A percentile compares a stretch with the other conserved stretches of the same genome.
Conservation (phyloP, 495 filamentous ascomycete species). For the Filosporella fistucella region DNA sequence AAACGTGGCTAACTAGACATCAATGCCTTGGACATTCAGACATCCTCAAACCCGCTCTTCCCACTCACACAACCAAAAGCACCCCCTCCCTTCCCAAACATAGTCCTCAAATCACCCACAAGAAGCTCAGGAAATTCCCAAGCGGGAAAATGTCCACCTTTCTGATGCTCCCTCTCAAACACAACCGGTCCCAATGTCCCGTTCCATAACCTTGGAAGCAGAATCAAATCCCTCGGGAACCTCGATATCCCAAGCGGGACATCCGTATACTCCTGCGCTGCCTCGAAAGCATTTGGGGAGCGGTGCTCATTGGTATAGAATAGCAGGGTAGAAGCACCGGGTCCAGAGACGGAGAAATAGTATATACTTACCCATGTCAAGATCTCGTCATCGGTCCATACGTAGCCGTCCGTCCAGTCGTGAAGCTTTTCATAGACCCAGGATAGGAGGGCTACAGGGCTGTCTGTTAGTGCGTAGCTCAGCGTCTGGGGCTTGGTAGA, state of each 20-base stretch:
- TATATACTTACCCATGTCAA: constrained; percentile 63
- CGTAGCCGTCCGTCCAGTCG: constrained; percentile 61
- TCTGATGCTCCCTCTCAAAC: constrained; percentile 43
- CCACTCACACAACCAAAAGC: background rate
- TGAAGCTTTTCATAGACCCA: constrained; percentile 71
- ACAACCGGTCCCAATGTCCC: constrained; percentile 48
- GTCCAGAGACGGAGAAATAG: constrained; percentile 51
- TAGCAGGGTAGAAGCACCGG: constrained; percentile 46
- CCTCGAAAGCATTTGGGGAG: constrained; percentile 14
- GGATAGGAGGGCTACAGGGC: constrained; percentile 54
- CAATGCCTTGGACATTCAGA: too few species aligned
- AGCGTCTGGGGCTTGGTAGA: constrained; percentile 62
- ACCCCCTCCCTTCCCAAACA: constrained; percentile 39
- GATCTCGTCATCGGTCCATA: constrained; percentile 64
- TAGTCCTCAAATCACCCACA: constrained; percentile 47
- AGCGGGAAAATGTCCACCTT: constrained; percentile 62
- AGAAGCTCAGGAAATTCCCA: constrained; percentile 50
- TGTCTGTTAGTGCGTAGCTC: constrained; percentile 49
- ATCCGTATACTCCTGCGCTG: constrained; percentile 5
- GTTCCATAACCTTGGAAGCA: constrained; percentile 47
- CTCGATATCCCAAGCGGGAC: constrained; percentile 51
- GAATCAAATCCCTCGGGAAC: constrained; percentile 47
- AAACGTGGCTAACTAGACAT: too few species aligned
- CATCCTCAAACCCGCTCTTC: background rate
- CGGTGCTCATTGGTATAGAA: constrained; percentile 50